Percentiles rank a stretch among this genome's conserved stretches.
Evolutionary conservation across 2,329 filamentous ascomycete genomes (phyloP).

Genomic region (Aspergillus clavatus): DNA sequence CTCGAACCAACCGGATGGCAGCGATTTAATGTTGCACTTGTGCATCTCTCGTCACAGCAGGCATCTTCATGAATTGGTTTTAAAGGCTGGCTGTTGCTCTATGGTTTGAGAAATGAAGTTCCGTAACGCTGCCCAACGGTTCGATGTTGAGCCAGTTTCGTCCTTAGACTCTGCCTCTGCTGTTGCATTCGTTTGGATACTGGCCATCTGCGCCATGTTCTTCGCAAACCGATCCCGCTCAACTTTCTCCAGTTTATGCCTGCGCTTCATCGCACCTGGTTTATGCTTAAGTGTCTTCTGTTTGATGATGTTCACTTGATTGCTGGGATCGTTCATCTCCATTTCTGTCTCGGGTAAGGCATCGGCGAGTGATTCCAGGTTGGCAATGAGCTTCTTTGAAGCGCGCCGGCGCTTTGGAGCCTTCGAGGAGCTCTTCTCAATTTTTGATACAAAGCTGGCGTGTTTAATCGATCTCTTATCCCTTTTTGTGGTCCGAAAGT

Average conservation of each 20-base stretch:
- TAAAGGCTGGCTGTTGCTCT: conserved; percentile 80
- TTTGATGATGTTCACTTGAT: conserved; percentile 63
- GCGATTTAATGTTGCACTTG: no score
- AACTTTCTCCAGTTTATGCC: conserved; percentile 69
- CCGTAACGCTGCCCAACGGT: conserved; percentile 75
- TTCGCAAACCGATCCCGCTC: conserved; percentile 81
- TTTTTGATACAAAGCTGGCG: conserved; percentile 70
- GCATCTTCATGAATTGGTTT: conserved; percentile 28
- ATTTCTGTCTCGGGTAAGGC: conserved; percentile 64
- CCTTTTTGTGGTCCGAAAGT: conserved; percentile 68
- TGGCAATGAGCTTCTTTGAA: conserved; percentile 71
- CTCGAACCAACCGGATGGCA: no score
- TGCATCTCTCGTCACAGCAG: not conserved
- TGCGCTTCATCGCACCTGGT: conserved; percentile 76
- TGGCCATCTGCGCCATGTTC: conserved; percentile 72
- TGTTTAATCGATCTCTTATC: conserved; percentile 82
- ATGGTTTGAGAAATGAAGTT: conserved; percentile 81
- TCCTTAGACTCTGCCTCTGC: conserved; percentile 12
- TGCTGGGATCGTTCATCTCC: conserved; percentile 42
- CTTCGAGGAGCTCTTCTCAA: conserved; percentile 58
- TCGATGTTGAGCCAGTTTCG: conserved; percentile 42
- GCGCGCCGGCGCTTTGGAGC: conserved; percentile 62
- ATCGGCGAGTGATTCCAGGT: conserved; percentile 70
- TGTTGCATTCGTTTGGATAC: conserved; percentile 30
- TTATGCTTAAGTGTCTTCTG: conserved; percentile 70